phyloP scores from a whole-genome alignment of 73 alveolate species.

The Loxodes magnus region DNA sequence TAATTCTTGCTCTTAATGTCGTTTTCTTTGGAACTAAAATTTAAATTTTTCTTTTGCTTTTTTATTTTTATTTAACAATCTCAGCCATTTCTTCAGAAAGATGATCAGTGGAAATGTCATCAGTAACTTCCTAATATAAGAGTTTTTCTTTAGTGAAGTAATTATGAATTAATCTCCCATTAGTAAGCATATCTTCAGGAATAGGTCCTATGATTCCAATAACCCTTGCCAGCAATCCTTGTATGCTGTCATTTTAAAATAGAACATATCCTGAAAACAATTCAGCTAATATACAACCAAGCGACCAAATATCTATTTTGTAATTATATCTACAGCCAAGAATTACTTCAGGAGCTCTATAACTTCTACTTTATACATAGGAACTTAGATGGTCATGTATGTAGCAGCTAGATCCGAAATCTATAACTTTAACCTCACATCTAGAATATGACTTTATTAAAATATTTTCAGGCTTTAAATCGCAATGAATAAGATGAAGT shows the following conservation, averaged over 20 bases:
- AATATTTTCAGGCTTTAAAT: constrained; percentile 95
- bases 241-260: constrained; percentile 79
- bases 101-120: constrained; percentile 12
- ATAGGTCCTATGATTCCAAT: constrained; percentile 65
- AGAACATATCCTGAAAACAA: constrained; percentile 93
- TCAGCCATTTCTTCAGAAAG: constrained; percentile 23
- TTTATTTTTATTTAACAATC: constrained; percentile 10
- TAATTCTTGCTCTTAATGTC: constrained; percentile 61
- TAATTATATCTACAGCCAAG: constrained; percentile 92
- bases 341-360: constrained; percentile 98
- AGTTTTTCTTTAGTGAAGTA: constrained; percentile 48
- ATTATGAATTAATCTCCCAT: constrained; percentile 43
- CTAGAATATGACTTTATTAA: constrained; percentile 74
- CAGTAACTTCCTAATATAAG: constrained; percentile 43
- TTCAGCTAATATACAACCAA: constrained; percentile 97
- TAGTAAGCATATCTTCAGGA: constrained; percentile 49
- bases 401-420: constrained; percentile 93
- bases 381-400: constrained; percentile 89
- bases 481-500: constrained; percentile 87
- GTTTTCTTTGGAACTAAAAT: constrained; percentile 82
- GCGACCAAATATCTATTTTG: constrained; percentile 93
- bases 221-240: constrained; percentile 73
- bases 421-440: constrained; percentile 87
- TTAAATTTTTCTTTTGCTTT: constrained; percentile 48
- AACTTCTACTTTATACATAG: constrained; percentile 90